phyloP scores from a whole-genome alignment of 495 filamentous ascomycete genomes.

The Pyrenula massariospora region DNA sequence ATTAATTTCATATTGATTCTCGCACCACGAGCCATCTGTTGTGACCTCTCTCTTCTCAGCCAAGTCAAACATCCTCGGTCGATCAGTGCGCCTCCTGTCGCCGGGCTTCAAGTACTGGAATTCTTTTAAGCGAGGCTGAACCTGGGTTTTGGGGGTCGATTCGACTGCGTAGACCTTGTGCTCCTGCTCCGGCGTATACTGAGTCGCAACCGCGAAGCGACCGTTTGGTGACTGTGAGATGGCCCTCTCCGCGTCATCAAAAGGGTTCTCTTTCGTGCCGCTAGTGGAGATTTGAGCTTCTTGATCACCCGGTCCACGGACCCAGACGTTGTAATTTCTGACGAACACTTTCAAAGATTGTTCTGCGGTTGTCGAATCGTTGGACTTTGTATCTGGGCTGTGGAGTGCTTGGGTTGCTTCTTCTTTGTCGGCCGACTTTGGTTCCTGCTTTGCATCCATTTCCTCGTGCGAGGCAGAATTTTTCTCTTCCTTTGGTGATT shows the following conservation, averaged over 20 bases:
- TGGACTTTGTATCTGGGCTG: not conserved
- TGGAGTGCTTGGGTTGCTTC: not conserved
- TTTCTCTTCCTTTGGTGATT: not conserved
- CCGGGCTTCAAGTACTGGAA: slow-evolving; percentile 11
- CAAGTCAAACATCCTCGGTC: slow-evolving; percentile 10
- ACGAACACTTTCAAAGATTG: not conserved
- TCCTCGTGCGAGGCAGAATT: not conserved
- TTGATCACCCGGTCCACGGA: not conserved
- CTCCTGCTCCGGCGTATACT: slow-evolving; percentile 11
- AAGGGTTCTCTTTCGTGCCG: slow-evolving; percentile 4
- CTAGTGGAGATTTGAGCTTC: slow-evolving; percentile 1
- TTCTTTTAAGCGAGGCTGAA: slow-evolving; percentile 7
- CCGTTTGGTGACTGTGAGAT: slow-evolving; percentile 14
- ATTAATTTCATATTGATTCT: slow-evolving; percentile 7
- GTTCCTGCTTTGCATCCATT: not conserved
- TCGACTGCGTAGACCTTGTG: slow-evolving; percentile 7
- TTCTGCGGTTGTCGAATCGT: too few species aligned
- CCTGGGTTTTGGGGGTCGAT: slow-evolving; percentile 7
- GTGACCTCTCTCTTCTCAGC: slow-evolving; percentile 4
- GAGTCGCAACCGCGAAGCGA: slow-evolving; percentile 5
- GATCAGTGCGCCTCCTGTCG: slow-evolving; percentile 7
- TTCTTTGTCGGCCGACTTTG: not conserved
- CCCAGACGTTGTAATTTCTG: slow-evolving; percentile 2
- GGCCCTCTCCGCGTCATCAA: slow-evolving; percentile 1
- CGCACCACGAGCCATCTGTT: slow-evolving; percentile 7